A percentile compares a stretch with the other conserved stretches of the same genome.
Conservation (phyloP, 257 asterid species). For the Coffea eugenioides region DNA sequence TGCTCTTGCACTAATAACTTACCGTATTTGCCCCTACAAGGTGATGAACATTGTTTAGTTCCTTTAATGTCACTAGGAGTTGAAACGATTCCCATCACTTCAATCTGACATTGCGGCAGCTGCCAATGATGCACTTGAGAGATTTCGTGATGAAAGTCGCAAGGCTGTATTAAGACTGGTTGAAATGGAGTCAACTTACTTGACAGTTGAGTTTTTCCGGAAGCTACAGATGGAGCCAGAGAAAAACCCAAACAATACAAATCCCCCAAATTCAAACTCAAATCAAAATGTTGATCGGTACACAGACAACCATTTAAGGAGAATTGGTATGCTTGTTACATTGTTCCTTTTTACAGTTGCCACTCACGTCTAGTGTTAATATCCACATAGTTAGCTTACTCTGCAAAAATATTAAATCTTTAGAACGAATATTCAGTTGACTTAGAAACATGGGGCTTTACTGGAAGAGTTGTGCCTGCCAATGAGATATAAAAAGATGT, state of each 20-base stretch:
- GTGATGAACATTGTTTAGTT: not conserved
- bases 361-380: not conserved
- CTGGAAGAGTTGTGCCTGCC: not conserved
- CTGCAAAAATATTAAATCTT: no score
- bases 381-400: not conserved
- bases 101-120: constrained; percentile 92
- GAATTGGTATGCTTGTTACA: constrained; percentile 50
- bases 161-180: constrained; percentile 79
- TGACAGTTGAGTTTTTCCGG: constrained; percentile 91
- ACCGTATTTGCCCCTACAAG: not conserved
- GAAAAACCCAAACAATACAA: constrained; percentile 39
- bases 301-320: constrained; percentile 69
- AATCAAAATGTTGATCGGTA: constrained; percentile 68
- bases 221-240: constrained; percentile 86
- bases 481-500: not conserved
- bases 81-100: constrained; percentile 90
- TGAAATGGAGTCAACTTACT: constrained; percentile 94
- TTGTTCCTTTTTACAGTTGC: not conserved
- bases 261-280: constrained; percentile 22
- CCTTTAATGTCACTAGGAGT: constrained; percentile 42
- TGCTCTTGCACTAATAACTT: not conserved
- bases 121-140: constrained; percentile 90
- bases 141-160: constrained; percentile 95
- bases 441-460: not conserved
- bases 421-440: not conserved